phyloP scores from a whole-genome alignment of 345 rosid species.

The Barbarea vulgaris region DNA sequence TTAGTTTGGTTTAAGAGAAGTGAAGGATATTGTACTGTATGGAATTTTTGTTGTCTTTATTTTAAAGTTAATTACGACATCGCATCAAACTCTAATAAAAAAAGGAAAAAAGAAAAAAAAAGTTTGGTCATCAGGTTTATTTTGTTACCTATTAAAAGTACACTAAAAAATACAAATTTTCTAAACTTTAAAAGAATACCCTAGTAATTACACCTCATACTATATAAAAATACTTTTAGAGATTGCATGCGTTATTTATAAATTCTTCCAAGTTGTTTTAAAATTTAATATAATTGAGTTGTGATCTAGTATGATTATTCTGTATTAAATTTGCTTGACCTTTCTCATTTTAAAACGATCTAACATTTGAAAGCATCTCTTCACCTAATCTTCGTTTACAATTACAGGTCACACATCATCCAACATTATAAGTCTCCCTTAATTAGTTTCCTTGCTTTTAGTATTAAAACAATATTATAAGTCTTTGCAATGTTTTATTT shows the following conservation, averaged over 20 bases:
- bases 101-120: not conserved
- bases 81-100: not conserved
- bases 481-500: not conserved
- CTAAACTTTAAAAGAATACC: not conserved
- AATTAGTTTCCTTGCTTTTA: conserved; percentile 9
- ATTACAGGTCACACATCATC: conserved; percentile 22
- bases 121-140: not conserved
- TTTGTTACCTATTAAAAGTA: not conserved
- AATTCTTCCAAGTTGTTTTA: not conserved
- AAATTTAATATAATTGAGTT: not conserved
- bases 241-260: not conserved
- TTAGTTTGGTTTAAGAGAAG: not conserved
- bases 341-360: conserved; percentile 5
- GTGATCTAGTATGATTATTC: not conserved
- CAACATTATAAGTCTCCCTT: conserved; percentile 6
- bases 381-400: conserved; percentile 27
- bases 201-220: not conserved
- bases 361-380: conserved; percentile 23
- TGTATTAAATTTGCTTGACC: not conserved
- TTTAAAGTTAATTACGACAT: not conserved
- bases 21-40: not conserved
- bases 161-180: not conserved
- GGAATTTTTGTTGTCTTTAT: not conserved
- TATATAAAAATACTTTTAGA: not conserved
- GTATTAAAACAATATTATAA: conserved; percentile 7